Evolutionary conservation across 495 filamentous ascomycete genomes (phyloP).

Genomic region (Penicillium robsamsonii): DNA sequence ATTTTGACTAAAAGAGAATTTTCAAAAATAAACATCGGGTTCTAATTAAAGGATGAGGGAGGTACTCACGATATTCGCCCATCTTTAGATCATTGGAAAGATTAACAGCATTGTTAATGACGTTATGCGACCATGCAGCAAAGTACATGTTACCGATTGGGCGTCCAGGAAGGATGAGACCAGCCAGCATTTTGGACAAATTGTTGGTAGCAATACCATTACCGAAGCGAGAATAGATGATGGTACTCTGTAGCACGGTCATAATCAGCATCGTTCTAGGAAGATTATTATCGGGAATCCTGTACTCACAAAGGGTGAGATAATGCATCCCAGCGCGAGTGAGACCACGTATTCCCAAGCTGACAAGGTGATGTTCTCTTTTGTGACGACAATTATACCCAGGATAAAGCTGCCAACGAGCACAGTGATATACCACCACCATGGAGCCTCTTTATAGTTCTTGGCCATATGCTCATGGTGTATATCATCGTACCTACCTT

Average conservation of each 20-base stretch:
- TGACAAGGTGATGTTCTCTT: slow-evolving; percentile 50
- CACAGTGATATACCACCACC: slow-evolving; percentile 53
- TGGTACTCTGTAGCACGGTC: slow-evolving; percentile 21
- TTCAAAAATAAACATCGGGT: neutral
- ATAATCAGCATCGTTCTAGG: neutral
- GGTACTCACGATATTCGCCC: slow-evolving; percentile 36
- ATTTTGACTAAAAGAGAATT: slow-evolving; percentile 37
- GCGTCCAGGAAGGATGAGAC: slow-evolving; percentile 41
- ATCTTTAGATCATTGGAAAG: slow-evolving; percentile 41
- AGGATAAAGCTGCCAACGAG: slow-evolving; percentile 48
- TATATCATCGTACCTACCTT: slow-evolving; percentile 36
- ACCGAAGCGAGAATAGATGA: slow-evolving; percentile 36
- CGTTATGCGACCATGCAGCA: slow-evolving; percentile 40
- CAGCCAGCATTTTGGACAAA: slow-evolving; percentile 40
- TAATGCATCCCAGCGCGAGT: slow-evolving; percentile 28
- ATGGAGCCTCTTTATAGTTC: slow-evolving; percentile 51
- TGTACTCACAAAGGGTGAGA: slow-evolving; percentile 34
- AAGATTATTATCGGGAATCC: neutral
- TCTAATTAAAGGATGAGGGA: neutral
- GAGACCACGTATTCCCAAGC: slow-evolving; percentile 56
- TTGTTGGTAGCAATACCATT: slow-evolving; percentile 41
- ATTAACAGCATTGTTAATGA: slow-evolving; percentile 32
- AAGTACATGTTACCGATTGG: slow-evolving; percentile 48
- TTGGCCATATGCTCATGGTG: slow-evolving; percentile 47
- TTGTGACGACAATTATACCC: slow-evolving; percentile 47